These are phyloP conservation scores for Beauveria bassiana DNA, from an alignment of 2,329 filamentous ascomycete species.

Conservation along the genomic window DNA sequence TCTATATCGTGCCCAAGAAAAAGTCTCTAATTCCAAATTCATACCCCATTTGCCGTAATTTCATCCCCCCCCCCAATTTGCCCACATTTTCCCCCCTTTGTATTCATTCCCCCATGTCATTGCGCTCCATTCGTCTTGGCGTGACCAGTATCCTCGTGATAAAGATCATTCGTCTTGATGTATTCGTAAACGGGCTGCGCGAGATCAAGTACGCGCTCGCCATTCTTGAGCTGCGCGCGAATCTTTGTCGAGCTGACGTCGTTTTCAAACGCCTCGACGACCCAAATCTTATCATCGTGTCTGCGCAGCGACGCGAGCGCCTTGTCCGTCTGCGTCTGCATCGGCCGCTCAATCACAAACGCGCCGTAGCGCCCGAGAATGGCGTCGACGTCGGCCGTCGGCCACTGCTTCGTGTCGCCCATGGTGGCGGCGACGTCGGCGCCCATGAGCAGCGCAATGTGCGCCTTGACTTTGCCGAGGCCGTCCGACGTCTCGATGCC, in stretches of 20 bases:
- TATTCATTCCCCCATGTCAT: neutral
- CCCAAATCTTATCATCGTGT: slow-evolving; percentile 73
- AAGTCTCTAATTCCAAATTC: neutral
- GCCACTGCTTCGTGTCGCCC: slow-evolving; percentile 67
- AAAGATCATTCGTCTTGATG: slow-evolving; percentile 56
- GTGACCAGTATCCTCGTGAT: slow-evolving; percentile 27
- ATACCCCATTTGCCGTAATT: neutral
- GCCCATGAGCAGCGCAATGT: slow-evolving; percentile 71
- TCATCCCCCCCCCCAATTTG: no score
- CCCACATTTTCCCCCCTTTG: neutral
- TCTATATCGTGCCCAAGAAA: neutral
- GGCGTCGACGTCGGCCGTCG: slow-evolving; percentile 69
- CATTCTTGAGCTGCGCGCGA: slow-evolving; percentile 64
- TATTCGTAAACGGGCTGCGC: slow-evolving; percentile 65
- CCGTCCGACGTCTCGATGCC: slow-evolving; percentile 63
- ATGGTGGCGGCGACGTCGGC: slow-evolving; percentile 64
- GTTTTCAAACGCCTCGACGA: slow-evolving; percentile 80
- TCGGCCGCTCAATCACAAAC: slow-evolving; percentile 69
- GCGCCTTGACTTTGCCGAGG: slow-evolving; percentile 50
- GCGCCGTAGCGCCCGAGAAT: slow-evolving; percentile 73
- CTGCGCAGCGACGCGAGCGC: slow-evolving; percentile 66
- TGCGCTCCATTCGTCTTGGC: slow-evolving; percentile 7
- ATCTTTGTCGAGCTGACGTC: slow-evolving; percentile 74
- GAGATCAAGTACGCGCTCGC: slow-evolving; percentile 69
- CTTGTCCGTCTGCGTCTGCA: slow-evolving; percentile 74